Evolutionary conservation across 2,329 filamentous ascomycete genomes (phyloP).

Genomic region (Nectriaceae sp.): DNA sequence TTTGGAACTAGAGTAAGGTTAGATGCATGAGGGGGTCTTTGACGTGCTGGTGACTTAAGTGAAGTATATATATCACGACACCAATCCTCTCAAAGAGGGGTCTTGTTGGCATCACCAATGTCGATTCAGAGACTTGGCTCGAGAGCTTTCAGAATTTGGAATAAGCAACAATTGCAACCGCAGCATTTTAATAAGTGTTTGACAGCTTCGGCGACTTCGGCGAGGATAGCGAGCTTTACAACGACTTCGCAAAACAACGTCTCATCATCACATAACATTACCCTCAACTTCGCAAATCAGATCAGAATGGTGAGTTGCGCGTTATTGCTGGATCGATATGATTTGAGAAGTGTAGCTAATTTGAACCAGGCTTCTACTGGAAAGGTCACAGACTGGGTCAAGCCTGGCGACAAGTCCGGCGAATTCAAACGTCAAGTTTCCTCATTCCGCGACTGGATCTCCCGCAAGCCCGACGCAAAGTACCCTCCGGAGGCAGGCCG

Average conservation of each 20-base stretch:
- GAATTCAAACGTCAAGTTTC: slow-evolving; percentile 92
- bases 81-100: not conserved
- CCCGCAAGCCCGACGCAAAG: slow-evolving; percentile 67
- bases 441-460: slow-evolving; percentile 80
- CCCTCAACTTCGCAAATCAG: slow-evolving; percentile 14
- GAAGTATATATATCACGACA: not conserved
- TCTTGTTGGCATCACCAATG: slow-evolving; percentile 16
- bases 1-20: too few species aligned
- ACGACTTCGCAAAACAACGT: too few species aligned
- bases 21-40: too few species aligned
- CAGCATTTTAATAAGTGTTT: not conserved
- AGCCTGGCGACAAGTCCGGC: slow-evolving; percentile 73
- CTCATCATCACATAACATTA: slow-evolving; percentile 11
- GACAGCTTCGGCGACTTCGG: not conserved
- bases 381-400: slow-evolving; percentile 80
- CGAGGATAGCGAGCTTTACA: not conserved
- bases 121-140: slow-evolving; percentile 18
- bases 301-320: slow-evolving; percentile 28
- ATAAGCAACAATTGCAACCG: too few species aligned
- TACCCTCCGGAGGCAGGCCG: slow-evolving; percentile 85
- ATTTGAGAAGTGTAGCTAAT: too few species aligned
- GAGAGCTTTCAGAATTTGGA: slow-evolving; percentile 19
- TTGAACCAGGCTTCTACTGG: not conserved
- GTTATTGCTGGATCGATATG: too few species aligned
- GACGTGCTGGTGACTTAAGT: too few species aligned